Evolutionary conservation across 1,284 basidiomycete species (phyloP), one percentile per base, ranked within the genome.

Genomic region (Ganoderma lingzhi): DNA sequence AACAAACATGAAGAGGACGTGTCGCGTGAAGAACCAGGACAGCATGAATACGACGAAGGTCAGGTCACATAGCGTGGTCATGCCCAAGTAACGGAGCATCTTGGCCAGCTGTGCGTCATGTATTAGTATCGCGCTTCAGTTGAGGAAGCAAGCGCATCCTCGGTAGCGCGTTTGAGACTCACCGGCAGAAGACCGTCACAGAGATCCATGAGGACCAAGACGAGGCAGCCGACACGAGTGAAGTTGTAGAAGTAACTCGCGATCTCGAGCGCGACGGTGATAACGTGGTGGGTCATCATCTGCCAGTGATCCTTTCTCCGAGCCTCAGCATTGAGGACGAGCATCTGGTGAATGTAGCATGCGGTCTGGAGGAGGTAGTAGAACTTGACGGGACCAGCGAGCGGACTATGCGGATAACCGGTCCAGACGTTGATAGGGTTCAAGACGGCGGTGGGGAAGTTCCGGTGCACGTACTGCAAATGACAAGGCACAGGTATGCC

Each of bases 221-320:
- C 90, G 59, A 96, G 84, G 74, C 92, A 94, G 23, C 97, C 97
- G 62, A 97, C 88, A 45, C 95, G 92, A 10, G 95, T 97, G 78
- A 92, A 93, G 82, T 97, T 93, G 80, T 87, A 90, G 66, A 86
- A 85, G 82, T 98, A 99, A 78, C 94, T 96, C 39, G 84, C 79
- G 42, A 86, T 80, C 82, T 98, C 90, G 72, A 99, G 88, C 51
- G 86, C 80, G 68, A 97, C 88, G 23, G 96, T 97, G 76, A 99
- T 93, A 76, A 98, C 80, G 81, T 99, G 97, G 83, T 99, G 97
- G 39, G 90, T 85, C 86, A 98, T 93, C 97, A 99, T 99, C 82
- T 98, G 96, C 80, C 86, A 86, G 80, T 98, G 95, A 81, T 99
- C 97, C 78, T 96, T 96, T 67, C 97, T 87, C 65, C 90, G 87